These are phyloP conservation scores for Ophiostoma australiae DNA, from an alignment of 2,329 filamentous ascomycete genomes.

Conservation along the genomic window DNA sequence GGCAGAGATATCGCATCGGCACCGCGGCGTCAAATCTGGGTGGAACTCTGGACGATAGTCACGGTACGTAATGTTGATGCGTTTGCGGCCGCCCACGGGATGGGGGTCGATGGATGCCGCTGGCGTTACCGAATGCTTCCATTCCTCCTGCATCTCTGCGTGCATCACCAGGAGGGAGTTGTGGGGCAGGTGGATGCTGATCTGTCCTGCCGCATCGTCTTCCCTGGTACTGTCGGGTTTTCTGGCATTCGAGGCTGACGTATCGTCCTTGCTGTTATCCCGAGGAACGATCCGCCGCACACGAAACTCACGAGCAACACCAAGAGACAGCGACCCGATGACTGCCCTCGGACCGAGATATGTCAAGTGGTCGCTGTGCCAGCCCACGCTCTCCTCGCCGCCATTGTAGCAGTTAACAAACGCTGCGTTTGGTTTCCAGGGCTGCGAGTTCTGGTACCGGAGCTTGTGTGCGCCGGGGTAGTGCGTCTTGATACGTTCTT, in stretches of 20 bases:
- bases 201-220: constrained; percentile 71
- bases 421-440: constrained; percentile 81
- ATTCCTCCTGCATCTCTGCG: constrained; percentile 94
- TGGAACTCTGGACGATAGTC: constrained; percentile 75
- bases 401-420: constrained; percentile 94
- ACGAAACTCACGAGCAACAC: constrained; percentile 89
- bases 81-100: constrained; percentile 68
- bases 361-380: constrained; percentile 87
- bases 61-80: constrained; percentile 93
- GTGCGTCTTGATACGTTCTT: constrained; percentile 59
- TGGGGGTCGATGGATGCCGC: constrained; percentile 76
- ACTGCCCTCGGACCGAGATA: constrained; percentile 85
- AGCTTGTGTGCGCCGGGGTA: constrained; percentile 70
- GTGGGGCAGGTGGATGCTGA: constrained; percentile 88
- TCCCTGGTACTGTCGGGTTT: constrained; percentile 2
- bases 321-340: constrained; percentile 85
- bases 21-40: constrained; percentile 71
- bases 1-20: constrained; percentile 64
- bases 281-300: constrained; percentile 70
- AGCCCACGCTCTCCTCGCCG: constrained; percentile 76
- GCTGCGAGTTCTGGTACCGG: constrained; percentile 64
- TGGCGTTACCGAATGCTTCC: constrained; percentile 84
- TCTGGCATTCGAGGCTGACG: not conserved
- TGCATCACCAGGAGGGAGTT: constrained; percentile 95
- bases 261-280: constrained; percentile 42